A percentile compares a stretch with the other conserved stretches of the same genome.
phyloP scores from a whole-genome alignment of 192 early-diverging fungal species.

The Coemansia sp. region DNA sequence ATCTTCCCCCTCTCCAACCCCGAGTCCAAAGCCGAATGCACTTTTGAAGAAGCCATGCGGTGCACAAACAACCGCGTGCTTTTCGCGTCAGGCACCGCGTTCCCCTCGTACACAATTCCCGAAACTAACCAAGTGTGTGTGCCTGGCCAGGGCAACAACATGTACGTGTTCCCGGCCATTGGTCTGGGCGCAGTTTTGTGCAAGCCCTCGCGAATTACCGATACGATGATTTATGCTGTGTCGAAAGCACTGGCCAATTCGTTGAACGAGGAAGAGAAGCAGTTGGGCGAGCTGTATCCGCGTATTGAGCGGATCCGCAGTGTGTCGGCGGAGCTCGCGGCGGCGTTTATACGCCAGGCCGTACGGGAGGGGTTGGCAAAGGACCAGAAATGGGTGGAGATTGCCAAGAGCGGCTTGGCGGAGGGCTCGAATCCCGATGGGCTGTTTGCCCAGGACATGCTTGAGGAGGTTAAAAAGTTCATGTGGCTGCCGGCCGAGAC shows the following conservation, averaged over 20 bases:
- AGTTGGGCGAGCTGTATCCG: constrained; percentile 79
- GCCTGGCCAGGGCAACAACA: constrained; percentile 92
- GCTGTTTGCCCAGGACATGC: constrained; percentile 5
- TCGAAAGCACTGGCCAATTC: constrained; percentile 77
- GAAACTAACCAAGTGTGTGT: constrained; percentile 43
- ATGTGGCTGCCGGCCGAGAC: constrained; percentile 29
- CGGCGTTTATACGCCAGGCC: constrained; percentile 72
- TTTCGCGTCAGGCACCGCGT: constrained; percentile 95
- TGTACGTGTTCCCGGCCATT: constrained; percentile 96
- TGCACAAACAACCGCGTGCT: constrained; percentile 83
- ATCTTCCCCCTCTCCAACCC: constrained; percentile 93
- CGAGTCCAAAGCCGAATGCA: constrained; percentile 88
- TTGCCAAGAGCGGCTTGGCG: constrained; percentile 16
- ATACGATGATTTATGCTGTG: constrained; percentile 78
- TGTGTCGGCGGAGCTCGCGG: constrained; percentile 76
- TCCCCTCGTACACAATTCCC: constrained; percentile 75
- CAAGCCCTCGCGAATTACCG: constrained; percentile 67
- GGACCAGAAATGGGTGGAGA: constrained; percentile 40
- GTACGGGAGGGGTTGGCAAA: constrained; percentile 61
- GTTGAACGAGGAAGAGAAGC: constrained; percentile 67
- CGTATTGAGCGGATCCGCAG: constrained; percentile 82
- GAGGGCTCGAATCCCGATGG: constrained; percentile 12
- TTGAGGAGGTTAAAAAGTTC: constrained; percentile 11
- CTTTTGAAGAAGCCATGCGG: constrained; percentile 87
- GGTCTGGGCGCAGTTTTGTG: constrained; percentile 84